Evolutionary conservation across 129 eudicot genomes (phyloP).

Genomic region (Kitagawia praeruptora): DNA sequence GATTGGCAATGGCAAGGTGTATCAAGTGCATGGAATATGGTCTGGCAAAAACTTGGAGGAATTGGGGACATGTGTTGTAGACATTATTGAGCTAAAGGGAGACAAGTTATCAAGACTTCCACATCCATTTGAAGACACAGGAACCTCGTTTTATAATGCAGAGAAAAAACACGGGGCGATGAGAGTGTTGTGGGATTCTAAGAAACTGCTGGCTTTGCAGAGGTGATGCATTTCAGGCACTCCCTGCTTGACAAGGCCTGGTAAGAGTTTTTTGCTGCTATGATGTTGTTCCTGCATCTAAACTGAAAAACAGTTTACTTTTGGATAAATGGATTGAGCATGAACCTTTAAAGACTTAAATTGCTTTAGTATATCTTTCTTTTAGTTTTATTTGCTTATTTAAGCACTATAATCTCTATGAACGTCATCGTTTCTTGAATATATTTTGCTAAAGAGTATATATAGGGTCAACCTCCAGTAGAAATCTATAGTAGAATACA

Average conservation of each 20-base stretch:
- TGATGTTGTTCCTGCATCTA: neutral
- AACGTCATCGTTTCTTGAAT: neutral
- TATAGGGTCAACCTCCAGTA: too few relatives aligned
- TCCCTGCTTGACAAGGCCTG: neutral
- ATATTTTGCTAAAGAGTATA: too few relatives aligned
- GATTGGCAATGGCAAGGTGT: conserved; percentile 59
- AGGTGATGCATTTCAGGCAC: conserved; percentile 19
- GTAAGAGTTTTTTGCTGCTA: neutral
- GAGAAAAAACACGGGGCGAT: conserved; percentile 32
- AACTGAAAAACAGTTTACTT: neutral
- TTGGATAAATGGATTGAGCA: neutral
- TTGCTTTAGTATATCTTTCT: neutral
- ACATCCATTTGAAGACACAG: conserved; percentile 48
- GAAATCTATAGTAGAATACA: neutral
- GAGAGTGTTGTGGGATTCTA: conserved; percentile 64
- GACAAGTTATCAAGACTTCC: conserved; percentile 44
- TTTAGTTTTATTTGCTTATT: neutral
- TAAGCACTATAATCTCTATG: neutral
- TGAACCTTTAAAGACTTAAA: neutral
- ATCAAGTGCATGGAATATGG: conserved; percentile 67
- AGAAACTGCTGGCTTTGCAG: conserved; percentile 30
- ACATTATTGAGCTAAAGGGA: conserved; percentile 39
- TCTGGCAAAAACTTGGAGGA: conserved; percentile 45
- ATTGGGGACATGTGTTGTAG: conserved; percentile 62
- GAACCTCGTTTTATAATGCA: conserved; percentile 45